Base-by-base conservation (phyloP, 768 basidiomycete species). In the Podaxis sp. region DNA sequence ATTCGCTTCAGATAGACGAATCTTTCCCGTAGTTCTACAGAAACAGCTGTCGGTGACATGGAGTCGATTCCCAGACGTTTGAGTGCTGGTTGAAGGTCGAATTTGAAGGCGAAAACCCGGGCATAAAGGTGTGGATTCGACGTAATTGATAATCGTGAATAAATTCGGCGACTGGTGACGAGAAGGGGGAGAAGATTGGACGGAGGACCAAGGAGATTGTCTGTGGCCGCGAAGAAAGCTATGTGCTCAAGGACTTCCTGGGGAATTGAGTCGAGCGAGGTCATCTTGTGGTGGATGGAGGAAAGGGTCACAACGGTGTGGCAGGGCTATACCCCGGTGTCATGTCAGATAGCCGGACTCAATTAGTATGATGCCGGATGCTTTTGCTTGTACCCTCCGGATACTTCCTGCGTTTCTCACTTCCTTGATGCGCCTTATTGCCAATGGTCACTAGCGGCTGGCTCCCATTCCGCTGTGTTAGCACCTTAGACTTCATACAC, bases 211-310 rank as follows among this genome's bases (percentile, higher is more conserved):
- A 86, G 75, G 55, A 82, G 74, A 33, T 61, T 66, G 4, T 80
- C 69, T 3, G 85, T 85, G 7, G 82, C 85, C 44, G 84, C 74
- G 67, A 85, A 86, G 70, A 82, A 87, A 1, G 90, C 90, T 67
- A 96, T 87, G 56, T 87, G 86, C 70, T 94, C 89, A 51, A 95
- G 80, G 42, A 95, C 81, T 74, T 95, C 93, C 64, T 83, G 84
- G 13, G 93, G 93, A 49, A 95, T 74, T 5, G 75, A 74, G 59
- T 79, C 75, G 60, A 92, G 73, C 9, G 71, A 74, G 60, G 70
- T 66, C 72, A 75, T 33, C 9, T 75, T 68, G 63, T 61, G 63
- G 66, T 59, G 49, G 63, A 64, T 63, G 57, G 30, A 42, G 28
- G 44, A 26, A 42, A 60, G 42, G 51, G 30, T 22, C 46, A 58